phyloP scores from a whole-genome alignment of 2,329 filamentous ascomycete species.

The Rutstroemia sp. region DNA sequence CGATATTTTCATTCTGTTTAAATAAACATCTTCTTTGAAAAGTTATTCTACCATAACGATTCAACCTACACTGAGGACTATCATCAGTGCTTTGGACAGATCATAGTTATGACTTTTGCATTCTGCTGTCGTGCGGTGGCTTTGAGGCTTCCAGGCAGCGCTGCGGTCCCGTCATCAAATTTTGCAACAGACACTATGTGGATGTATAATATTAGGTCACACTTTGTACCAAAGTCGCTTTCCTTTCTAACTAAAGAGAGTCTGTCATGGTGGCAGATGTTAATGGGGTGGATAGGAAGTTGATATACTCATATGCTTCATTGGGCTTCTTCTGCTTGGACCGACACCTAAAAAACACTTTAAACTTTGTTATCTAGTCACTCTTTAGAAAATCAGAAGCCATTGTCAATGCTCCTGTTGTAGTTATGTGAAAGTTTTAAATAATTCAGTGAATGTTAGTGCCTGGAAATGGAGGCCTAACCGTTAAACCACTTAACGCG shows the following conservation, averaged over 20 bases:
- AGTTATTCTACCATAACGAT: slow-evolving; percentile 37
- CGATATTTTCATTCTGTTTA: slow-evolving; percentile 29
- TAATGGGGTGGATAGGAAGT: slow-evolving; percentile 19
- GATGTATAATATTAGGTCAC: slow-evolving; percentile 21
- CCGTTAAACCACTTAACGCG: slow-evolving; percentile 10
- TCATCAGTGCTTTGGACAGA: slow-evolving; percentile 52
- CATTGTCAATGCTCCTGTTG: slow-evolving; percentile 4
- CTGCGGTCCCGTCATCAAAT: slow-evolving; percentile 21
- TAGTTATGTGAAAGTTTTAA: background rate
- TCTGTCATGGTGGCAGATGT: slow-evolving; percentile 17
- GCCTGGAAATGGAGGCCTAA: background rate
- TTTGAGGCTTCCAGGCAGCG: slow-evolving; percentile 17
- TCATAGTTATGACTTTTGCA: slow-evolving; percentile 54
- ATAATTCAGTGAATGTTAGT: background rate
- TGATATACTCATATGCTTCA: slow-evolving; percentile 24
- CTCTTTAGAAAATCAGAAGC: slow-evolving; percentile 25
- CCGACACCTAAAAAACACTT: slow-evolving; percentile 4
- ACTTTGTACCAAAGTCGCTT: slow-evolving; percentile 13
- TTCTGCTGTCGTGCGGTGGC: slow-evolving; percentile 20
- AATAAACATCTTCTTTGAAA: slow-evolving; percentile 29
- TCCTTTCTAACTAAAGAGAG: slow-evolving; percentile 11
- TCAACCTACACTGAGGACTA: slow-evolving; percentile 49
- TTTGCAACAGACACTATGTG: slow-evolving; percentile 19
- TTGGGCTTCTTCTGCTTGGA: slow-evolving; percentile 24
- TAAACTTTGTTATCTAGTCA: slow-evolving; percentile 31